Conservation (phyloP, 1,139 yeast genomes). For the Blastobotrys arbuscula region DNA sequence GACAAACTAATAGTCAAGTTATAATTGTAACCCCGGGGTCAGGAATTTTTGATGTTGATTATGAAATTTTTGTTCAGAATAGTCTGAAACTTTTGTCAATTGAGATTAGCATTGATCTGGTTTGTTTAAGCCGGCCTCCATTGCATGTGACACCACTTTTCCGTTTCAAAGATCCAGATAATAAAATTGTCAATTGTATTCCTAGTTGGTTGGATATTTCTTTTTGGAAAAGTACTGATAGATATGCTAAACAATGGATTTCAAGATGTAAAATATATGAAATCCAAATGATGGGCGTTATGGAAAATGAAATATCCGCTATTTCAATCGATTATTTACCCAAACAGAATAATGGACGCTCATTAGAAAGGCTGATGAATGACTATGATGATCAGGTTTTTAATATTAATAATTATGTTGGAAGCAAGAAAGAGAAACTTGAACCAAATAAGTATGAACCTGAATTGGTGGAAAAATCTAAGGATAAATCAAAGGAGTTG, state of each 20-base stretch:
- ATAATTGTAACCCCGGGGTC: slow-evolving; percentile 87
- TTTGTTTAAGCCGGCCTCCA: slow-evolving; percentile 88
- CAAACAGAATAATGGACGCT: slow-evolving; percentile 19
- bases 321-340: slow-evolving; percentile 54
- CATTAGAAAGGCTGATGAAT: slow-evolving; percentile 51
- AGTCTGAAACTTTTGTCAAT: slow-evolving; percentile 68
- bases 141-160: slow-evolving; percentile 87
- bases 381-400: slow-evolving; percentile 48
- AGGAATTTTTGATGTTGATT: slow-evolving; percentile 89
- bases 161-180: slow-evolving; percentile 45
- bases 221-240: slow-evolving; percentile 55
- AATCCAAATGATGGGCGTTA: slow-evolving; percentile 95
- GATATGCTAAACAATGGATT: slow-evolving; percentile 63
- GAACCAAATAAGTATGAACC: slow-evolving; percentile 11
- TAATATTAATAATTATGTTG: slow-evolving; percentile 20
- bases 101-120: slow-evolving; percentile 82
- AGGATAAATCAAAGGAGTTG: slow-evolving; percentile 16
- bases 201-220: slow-evolving; percentile 96
- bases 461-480: slow-evolving; percentile 18
- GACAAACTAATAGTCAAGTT: slow-evolving; percentile 83
- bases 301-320: slow-evolving; percentile 78
- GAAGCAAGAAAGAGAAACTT: background rate
- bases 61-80: slow-evolving; percentile 66
- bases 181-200: slow-evolving; percentile 61
- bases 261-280: slow-evolving; percentile 93